Conservation (phyloP, 2,329 filamentous ascomycete genomes). For the Penicillium nordicum region DNA sequence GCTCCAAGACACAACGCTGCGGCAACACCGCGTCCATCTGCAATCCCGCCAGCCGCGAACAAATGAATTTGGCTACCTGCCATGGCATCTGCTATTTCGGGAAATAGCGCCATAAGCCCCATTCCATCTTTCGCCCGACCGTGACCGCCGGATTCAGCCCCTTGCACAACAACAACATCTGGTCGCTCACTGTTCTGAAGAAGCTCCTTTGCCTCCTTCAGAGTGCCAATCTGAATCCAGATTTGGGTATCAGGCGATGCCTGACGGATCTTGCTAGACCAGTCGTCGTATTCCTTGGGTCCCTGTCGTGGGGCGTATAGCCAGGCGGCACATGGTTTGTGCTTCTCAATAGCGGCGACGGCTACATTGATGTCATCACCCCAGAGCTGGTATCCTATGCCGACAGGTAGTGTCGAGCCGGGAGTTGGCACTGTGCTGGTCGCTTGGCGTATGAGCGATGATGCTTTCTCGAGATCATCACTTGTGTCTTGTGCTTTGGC, state of each 20-base stretch:
- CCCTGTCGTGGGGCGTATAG: slow-evolving; percentile 38
- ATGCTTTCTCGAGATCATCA: slow-evolving; percentile 33
- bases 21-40: slow-evolving; percentile 51
- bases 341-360: slow-evolving; percentile 29
- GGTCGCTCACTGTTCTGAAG: slow-evolving; percentile 38
- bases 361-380: slow-evolving; percentile 35
- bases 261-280: slow-evolving; percentile 46
- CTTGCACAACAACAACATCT: slow-evolving; percentile 55
- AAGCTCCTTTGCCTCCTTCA: slow-evolving; percentile 48
- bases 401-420: slow-evolving; percentile 34
- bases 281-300: slow-evolving; percentile 40
- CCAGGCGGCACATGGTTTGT: slow-evolving; percentile 43
- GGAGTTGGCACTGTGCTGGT: slow-evolving; percentile 5
- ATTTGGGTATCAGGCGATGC: slow-evolving; percentile 46
- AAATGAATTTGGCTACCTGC: slow-evolving; percentile 41
- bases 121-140: slow-evolving; percentile 48
- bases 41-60: slow-evolving; percentile 54
- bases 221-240: slow-evolving; percentile 56
- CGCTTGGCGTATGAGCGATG: slow-evolving; percentile 20
- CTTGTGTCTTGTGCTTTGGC: slow-evolving; percentile 40
- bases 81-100: slow-evolving; percentile 49
- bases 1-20: slow-evolving; percentile 53
- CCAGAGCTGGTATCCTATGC: slow-evolving; percentile 45
- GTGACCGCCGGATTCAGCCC: slow-evolving; percentile 55
- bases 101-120: slow-evolving; percentile 50